Evolutionary conservation across 2,329 filamentous ascomycete genomes (phyloP), one percentile per base, ranked within the genome.

Genomic region (Bretziella fagacearum): DNA sequence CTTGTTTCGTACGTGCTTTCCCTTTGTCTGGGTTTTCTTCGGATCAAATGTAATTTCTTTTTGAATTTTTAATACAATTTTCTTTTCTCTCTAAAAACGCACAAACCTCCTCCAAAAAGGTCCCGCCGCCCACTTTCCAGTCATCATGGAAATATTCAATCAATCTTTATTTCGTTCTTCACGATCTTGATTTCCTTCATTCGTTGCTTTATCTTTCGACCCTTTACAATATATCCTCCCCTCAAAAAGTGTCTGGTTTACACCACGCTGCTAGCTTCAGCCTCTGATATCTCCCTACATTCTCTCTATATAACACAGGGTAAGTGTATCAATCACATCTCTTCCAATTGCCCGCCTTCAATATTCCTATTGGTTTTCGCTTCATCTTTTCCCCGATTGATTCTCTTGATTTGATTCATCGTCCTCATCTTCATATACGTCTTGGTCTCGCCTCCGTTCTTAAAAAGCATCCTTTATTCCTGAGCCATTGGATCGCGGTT

Each of bases 201-300:
- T 33, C 6, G 5, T n/a, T n/a, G 13, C 13, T 33, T 33, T n/a
- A 39, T 22, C 35, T 17, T 22, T 13, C n/a, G n/a, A n/a, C n/a
- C n/a, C n/a, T n/a, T n/a, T n/a, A n/a, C n/a, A n/a, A n/a, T n/a
- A n/a, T n/a, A n/a, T n/a, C n/a, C n/a, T n/a, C n/a, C n/a, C n/a
- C n/a, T n/a, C n/a, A n/a, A n/a, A n/a, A 8, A 39, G 35, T 39
- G 35, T 25, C 35, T 39, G 35, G 35, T 39, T 22, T 39, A 39
- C 35, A 39, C 35, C 7, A n/a, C 35, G 20, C 20, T 39, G 15
- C 18, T 39, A 25, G 35, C 35, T 39, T 39, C 35, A 39, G 15
- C 35, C 7, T 20, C 23, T 39, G 4, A 10, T 23, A 22, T 39
- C 7, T 39, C 13, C 11, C 13, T 5, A 23, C 35, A 6, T 10